These are phyloP conservation scores for Persicaria maculosa DNA, from an alignment of 148 eudicot species.

Conservation along the genomic window DNA sequence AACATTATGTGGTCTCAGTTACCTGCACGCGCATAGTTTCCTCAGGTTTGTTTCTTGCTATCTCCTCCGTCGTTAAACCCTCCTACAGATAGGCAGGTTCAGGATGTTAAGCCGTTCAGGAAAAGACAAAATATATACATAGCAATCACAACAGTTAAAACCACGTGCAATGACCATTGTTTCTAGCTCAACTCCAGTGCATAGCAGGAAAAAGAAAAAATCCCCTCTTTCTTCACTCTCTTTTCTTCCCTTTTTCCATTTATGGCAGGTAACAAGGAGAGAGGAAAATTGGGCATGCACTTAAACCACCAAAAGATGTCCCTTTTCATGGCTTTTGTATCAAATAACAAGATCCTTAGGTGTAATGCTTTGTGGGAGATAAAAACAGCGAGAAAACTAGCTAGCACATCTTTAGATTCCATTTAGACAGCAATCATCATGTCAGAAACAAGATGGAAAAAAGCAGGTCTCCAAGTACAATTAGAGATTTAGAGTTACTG, in stretches of 20 bases:
- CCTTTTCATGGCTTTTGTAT: background rate
- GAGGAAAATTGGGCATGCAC: background rate
- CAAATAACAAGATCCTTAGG: background rate
- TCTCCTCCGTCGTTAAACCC: conserved; percentile 85
- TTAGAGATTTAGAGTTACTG: background rate
- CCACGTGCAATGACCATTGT: background rate
- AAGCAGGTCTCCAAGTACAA: background rate
- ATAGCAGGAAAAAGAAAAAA: background rate
- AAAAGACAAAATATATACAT: background rate
- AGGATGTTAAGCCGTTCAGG: background rate
- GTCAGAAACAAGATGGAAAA: background rate
- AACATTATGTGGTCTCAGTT: background rate
- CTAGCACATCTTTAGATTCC: background rate
- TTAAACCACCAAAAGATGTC: too few species aligned
- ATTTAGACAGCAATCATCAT: background rate
- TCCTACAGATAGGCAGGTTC: conserved; percentile 30
- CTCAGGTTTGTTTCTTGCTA: conserved; percentile 76
- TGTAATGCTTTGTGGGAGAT: background rate
- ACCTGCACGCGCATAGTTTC: conserved; percentile 76
- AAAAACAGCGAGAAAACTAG: background rate
- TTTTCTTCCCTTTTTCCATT: background rate
- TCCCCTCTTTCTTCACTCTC: too few species aligned
- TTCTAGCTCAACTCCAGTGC: background rate
- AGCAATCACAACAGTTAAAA: background rate
- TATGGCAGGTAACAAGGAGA: background rate